Base-by-base conservation (phyloP, 169 alveolate genomes). In the Cryptosporidium meleagridis region DNA sequence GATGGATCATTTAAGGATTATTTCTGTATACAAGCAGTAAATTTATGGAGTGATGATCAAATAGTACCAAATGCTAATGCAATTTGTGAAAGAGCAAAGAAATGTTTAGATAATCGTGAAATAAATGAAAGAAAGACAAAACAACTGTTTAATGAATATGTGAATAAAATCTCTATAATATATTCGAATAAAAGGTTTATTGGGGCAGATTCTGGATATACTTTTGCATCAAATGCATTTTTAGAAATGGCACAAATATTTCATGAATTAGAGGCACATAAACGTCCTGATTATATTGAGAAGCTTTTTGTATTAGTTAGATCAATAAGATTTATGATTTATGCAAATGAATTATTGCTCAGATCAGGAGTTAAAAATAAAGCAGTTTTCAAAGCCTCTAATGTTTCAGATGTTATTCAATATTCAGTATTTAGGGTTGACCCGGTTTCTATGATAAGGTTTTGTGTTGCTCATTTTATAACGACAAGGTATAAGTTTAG, bases 21-120 rank as follows among this genome's bases (percentile, higher is more conserved):
- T 45, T 48, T 62, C 10, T 80, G 89, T n/a, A 35, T 62, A 16
- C 89, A 80, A 29, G 89, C 89, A 62, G 26, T 80, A n/a, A 80
- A 80, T 80, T 29, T 80, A 51, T 80, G 89, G 89, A 80, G 89
- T 45, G 89, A 80, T 48, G 89, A 80, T n/a, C 72, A 62, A 9
- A 80, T 80, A 7, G 89, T 80, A 45, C 89, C 89, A 33, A 31
- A 80, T 39, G 41, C 80, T 7, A 31, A 58, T 59, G 59, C 72
- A 41, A 80, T 80, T 45, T 80, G 89, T 29, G 33, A n/a, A 23
- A 80, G 73, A 26, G 53, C 53, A 8, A 80, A 65, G 41, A 80
- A 59, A 39, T 80, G 89, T 44, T 48, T 62, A 18, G 72, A 41
- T 6, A 80, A 45, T n/a, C 29, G 21, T 1, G 89, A 80, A 18